These are phyloP conservation scores for Globisporangium recalcitrans DNA, from an alignment of 352 stramenopile genomes.

Conservation along the genomic window DNA sequence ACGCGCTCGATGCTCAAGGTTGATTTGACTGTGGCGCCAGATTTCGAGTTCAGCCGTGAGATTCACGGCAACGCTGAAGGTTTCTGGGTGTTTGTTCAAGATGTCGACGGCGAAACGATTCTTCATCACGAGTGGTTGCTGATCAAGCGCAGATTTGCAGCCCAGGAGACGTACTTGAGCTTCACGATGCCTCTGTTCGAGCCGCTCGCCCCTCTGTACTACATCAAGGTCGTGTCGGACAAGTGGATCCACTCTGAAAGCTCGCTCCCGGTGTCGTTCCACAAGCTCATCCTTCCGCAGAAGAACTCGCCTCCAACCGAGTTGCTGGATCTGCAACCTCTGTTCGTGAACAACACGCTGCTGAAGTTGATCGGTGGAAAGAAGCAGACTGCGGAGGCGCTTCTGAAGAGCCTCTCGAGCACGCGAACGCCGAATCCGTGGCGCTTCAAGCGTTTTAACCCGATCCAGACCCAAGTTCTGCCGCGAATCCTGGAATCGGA, in stretches of 20 bases:
- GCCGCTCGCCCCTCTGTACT: constrained; percentile 97
- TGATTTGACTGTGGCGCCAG: constrained; percentile 94
- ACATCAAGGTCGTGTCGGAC: constrained; percentile 96
- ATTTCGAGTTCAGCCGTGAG: constrained; percentile 97
- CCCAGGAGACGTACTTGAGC: constrained; percentile 77
- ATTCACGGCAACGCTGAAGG: constrained; percentile 95
- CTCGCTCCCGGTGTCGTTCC: constrained; percentile 96
- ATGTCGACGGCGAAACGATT: constrained; percentile 98
- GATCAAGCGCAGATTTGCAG: constrained; percentile 86
- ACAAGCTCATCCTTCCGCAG: constrained; percentile 97
- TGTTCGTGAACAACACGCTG: constrained; percentile 88
- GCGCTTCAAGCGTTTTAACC: constrained; percentile 94
- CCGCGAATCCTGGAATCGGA: constrained; percentile 94
- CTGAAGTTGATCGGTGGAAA: constrained; percentile 65
- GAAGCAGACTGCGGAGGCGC: constrained; percentile 47
- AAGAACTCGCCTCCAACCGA: constrained; percentile 98
- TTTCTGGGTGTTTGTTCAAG: constrained; percentile 98
- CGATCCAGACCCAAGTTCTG: constrained; percentile 98
- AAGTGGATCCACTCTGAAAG: constrained; percentile 98
- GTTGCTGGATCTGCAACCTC: constrained; percentile 96
- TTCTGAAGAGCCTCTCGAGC: constrained; percentile 44
- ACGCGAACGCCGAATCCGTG: constrained; percentile 42
- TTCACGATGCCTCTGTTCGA: constrained; percentile 98
- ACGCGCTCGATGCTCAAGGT: constrained; percentile 95
- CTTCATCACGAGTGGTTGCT: constrained; percentile 97